These are phyloP conservation scores for Curvularia verruculosa DNA, from an alignment of 2,329 filamentous ascomycete genomes.

Conservation along the genomic window DNA sequence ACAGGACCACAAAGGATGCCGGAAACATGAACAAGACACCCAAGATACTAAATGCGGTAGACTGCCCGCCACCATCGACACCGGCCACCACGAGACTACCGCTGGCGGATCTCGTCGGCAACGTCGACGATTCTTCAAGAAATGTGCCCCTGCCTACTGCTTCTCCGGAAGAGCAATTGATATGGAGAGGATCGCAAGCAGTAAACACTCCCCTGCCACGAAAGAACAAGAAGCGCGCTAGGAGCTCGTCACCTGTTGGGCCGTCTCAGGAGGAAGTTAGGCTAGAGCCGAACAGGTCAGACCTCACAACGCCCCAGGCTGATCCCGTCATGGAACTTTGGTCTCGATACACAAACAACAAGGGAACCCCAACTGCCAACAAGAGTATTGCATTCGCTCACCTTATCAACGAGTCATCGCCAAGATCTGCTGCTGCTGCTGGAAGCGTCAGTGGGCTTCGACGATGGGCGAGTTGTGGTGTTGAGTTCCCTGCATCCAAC, in stretches of 20 bases:
- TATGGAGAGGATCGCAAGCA: slow-evolving; percentile 61
- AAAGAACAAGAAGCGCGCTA: slow-evolving; percentile 53
- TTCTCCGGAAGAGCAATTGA: slow-evolving; percentile 66
- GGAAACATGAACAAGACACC: slow-evolving; percentile 35
- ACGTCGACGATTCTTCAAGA: slow-evolving; percentile 62
- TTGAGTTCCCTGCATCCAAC: slow-evolving; percentile 54
- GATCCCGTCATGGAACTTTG: slow-evolving; percentile 57
- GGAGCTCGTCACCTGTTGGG: slow-evolving; percentile 55
- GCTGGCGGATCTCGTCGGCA: slow-evolving; percentile 66
- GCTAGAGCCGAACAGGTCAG: slow-evolving; percentile 30
- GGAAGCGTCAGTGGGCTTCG: slow-evolving; percentile 55
- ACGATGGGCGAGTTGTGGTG: slow-evolving; percentile 58
- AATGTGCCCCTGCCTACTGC: slow-evolving; percentile 54
- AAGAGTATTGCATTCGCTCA: slow-evolving; percentile 52
- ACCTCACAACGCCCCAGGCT: slow-evolving; percentile 52
- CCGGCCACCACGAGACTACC: slow-evolving; percentile 64
- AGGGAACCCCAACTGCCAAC: slow-evolving; percentile 44
- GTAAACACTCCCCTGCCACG: slow-evolving; percentile 51
- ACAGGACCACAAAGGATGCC: slow-evolving; percentile 20
- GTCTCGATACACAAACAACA: slow-evolving; percentile 53
- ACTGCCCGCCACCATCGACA: slow-evolving; percentile 59
- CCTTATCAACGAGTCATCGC: slow-evolving; percentile 55
- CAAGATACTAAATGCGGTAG: slow-evolving; percentile 32
- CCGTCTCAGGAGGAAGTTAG: slow-evolving; percentile 49
- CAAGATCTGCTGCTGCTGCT: slow-evolving; percentile 52